These are phyloP conservation scores for Cetraspora pellucida DNA, from an alignment of 192 early-diverging fungal genomes.

Conservation along the genomic window DNA sequence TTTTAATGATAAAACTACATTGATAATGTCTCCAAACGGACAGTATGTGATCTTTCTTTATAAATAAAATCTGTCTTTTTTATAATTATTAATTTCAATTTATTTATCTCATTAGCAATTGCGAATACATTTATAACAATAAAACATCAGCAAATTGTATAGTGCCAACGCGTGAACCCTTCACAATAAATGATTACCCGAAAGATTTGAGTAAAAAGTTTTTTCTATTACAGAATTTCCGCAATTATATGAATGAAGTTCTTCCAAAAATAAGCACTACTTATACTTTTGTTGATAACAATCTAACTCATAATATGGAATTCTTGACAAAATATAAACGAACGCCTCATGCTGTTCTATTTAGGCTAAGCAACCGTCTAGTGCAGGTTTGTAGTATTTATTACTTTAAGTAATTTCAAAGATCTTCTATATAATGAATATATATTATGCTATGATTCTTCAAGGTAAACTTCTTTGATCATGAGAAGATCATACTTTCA, in stretches of 20 bases:
- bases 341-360: slow-evolving; percentile 64
- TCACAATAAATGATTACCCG: slow-evolving; percentile 51
- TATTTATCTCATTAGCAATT: slow-evolving; percentile 6
- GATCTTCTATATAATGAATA: neutral
- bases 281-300: slow-evolving; percentile 1
- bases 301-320: slow-evolving; percentile 37
- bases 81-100: neutral
- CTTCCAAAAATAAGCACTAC: slow-evolving; percentile 40
- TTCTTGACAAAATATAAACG: slow-evolving; percentile 71
- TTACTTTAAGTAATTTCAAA: neutral
- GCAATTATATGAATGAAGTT: slow-evolving; percentile 63
- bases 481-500: slow-evolving; percentile 69
- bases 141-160: neutral
- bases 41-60: slow-evolving; percentile 37
- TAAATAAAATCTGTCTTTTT: neutral
- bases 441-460: neutral
- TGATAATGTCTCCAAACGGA: slow-evolving; percentile 63
- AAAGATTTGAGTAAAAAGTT: slow-evolving; percentile 62
- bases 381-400: slow-evolving; percentile 58
- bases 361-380: slow-evolving; percentile 67
- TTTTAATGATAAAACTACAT: slow-evolving; percentile 87
- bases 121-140: slow-evolving; percentile 42
- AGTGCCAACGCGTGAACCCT: slow-evolving; percentile 11
- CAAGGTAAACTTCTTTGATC: slow-evolving; percentile 74
- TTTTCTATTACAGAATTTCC: slow-evolving; percentile 58